phyloP scores from a whole-genome alignment of 1,139 yeast genomes.

The Suhomyces bokatorum region DNA sequence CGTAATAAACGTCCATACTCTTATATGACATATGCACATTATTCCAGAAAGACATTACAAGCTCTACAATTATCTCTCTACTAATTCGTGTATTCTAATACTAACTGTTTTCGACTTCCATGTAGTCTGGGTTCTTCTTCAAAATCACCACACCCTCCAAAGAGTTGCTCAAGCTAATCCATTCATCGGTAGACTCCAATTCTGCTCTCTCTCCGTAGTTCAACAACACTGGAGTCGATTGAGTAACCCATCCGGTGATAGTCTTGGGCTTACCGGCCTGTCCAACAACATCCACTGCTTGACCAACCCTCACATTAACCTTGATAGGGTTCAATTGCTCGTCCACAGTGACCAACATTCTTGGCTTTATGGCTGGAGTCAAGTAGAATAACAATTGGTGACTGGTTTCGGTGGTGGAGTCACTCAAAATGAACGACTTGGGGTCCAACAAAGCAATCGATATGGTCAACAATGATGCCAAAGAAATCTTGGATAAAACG shows the following conservation, averaged over 20 bases:
- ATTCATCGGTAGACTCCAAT: constrained; percentile 86
- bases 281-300: constrained; percentile 97
- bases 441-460: constrained; percentile 87
- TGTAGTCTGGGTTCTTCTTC: constrained; percentile 84
- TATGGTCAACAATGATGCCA: constrained; percentile 87
- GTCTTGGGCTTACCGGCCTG: constrained; percentile 99
- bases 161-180: constrained; percentile 75
- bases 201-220: constrained; percentile 97
- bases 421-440: constrained; percentile 58
- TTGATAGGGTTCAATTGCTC: constrained; percentile 84
- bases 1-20: too few relatives aligned
- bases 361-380: constrained; percentile 88
- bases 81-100: background rate
- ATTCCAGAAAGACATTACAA: too few relatives aligned
- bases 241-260: constrained; percentile 99
- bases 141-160: constrained; percentile 93
- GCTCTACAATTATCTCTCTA: too few relatives aligned
- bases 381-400: constrained; percentile 79
- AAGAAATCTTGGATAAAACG: constrained; percentile 81
- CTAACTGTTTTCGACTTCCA: constrained; percentile 56
- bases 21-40: too few relatives aligned
- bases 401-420: constrained; percentile 57
- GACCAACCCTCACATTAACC: constrained; percentile 97
- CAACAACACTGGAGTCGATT: constrained; percentile 91
- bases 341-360: constrained; percentile 90